phyloP scores from a whole-genome alignment of 2,329 filamentous ascomycete species.

The Zalaria sp. region DNA sequence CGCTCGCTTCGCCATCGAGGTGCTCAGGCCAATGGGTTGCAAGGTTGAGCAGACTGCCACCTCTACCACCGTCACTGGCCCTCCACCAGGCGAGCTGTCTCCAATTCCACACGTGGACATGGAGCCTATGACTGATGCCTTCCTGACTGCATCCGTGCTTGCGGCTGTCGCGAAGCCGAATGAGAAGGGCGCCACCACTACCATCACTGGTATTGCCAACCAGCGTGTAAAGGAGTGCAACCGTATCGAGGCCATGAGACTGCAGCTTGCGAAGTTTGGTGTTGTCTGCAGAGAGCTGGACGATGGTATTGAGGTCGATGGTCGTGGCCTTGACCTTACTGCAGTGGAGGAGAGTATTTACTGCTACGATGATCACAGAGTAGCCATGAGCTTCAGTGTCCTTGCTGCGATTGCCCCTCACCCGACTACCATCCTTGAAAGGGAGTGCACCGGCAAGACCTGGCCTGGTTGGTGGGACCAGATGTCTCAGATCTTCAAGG shows the following conservation, averaged over 20 bases:
- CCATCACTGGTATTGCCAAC: constrained; percentile 89
- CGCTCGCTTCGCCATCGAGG: constrained; percentile 82
- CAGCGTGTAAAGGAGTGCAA: constrained; percentile 98
- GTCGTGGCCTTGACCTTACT: constrained; percentile 36
- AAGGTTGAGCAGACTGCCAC: constrained; percentile 67
- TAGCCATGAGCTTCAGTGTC: constrained; percentile 97
- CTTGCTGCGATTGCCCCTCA: constrained; percentile 58
- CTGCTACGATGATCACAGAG: constrained; percentile 95
- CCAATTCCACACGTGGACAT: constrained; percentile 79
- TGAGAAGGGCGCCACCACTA: constrained; percentile 47
- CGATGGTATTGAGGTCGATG: constrained; percentile 75
- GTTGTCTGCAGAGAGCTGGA: constrained; percentile 76
- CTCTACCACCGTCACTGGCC: constrained; percentile 88
- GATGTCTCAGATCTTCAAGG: constrained; percentile 63
- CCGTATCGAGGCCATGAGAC: constrained; percentile 87
- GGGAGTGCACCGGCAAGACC: constrained; percentile 90
- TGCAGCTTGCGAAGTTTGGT: constrained; percentile 86
- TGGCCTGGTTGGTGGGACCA: constrained; percentile 99
- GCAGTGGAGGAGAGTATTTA: constrained; percentile 51
- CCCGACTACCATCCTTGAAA: constrained; percentile 67
- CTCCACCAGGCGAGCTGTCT: constrained; percentile 56
- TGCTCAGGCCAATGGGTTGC: constrained; percentile 88
- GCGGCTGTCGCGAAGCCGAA: constrained; percentile 75
- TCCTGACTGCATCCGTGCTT: constrained; percentile 85
- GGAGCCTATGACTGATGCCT: constrained; percentile 99